A percentile compares a stretch with the other conserved stretches of the same genome.
These are phyloP conservation scores for Raphanus sativus DNA, from an alignment of 345 rosid genomes.

Conservation along the genomic window DNA sequence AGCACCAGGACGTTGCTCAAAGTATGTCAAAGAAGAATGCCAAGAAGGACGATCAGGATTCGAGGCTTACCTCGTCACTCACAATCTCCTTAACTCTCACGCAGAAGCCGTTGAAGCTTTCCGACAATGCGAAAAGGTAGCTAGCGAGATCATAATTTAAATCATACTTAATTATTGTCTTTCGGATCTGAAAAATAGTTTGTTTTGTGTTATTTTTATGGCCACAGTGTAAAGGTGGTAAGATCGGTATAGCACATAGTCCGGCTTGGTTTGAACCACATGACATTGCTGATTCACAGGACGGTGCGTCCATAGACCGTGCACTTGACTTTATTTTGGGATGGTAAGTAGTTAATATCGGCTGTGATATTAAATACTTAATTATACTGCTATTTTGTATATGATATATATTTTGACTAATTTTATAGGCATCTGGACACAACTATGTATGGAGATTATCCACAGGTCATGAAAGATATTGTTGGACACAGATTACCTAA, in stretches of 20 bases:
- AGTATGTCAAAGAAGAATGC: constrained; percentile 8
- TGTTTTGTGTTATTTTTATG: background rate
- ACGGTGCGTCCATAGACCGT: constrained; percentile 7
- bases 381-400: no score
- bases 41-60: constrained; percentile 35
- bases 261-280: constrained; percentile 37
- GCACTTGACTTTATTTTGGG: constrained; percentile 33
- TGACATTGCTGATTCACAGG: background rate
- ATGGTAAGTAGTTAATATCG: constrained; percentile 8
- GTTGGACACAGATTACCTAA: constrained; percentile 46
- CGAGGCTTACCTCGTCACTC: constrained; percentile 32
- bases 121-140: constrained; percentile 2
- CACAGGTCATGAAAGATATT: constrained; percentile 37
- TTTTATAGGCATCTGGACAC: constrained; percentile 41
- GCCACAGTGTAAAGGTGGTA: background rate
- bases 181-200: no score
- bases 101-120: constrained; percentile 32
- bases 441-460: constrained; percentile 46
- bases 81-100: constrained; percentile 32
- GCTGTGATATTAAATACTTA: no score
- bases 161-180: no score
- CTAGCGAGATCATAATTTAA: background rate
- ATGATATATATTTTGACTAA: background rate
- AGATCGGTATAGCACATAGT: constrained; percentile 1
- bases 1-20: constrained; percentile 47